Evolutionary conservation across 129 eudicot species (phyloP).

Genomic region (Smallanthus sonchifolius): DNA sequence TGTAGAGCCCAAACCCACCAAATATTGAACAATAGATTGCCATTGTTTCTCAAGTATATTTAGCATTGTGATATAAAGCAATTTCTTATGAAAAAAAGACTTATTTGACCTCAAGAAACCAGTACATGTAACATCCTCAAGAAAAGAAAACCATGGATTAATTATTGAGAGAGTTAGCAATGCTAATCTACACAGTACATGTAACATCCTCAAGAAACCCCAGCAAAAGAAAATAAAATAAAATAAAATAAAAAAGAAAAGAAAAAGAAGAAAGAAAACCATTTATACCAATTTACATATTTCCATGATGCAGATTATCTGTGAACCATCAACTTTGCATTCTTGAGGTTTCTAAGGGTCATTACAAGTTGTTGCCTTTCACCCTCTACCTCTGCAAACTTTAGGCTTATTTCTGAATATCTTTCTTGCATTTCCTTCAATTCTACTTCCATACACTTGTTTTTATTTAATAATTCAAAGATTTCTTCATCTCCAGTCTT

Average conservation of each 20-base stretch:
- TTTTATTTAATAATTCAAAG: constrained; percentile 39
- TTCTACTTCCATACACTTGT: constrained; percentile 69
- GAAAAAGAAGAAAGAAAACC: constrained; percentile 9
- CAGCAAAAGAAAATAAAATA: background rate
- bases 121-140: too few relatives aligned
- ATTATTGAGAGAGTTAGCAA: constrained; percentile 28
- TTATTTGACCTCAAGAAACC: too few relatives aligned
- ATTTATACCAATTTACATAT: constrained; percentile 46
- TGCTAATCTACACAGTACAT: constrained; percentile 27
- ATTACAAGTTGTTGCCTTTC: constrained; percentile 90
- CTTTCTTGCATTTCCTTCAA: constrained; percentile 92
- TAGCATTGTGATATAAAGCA: too few relatives aligned
- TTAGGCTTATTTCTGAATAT: constrained; percentile 93
- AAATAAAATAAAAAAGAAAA: background rate
- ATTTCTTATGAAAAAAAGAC: too few relatives aligned
- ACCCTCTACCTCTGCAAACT: constrained; percentile 97
- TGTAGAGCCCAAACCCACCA: too few relatives aligned
- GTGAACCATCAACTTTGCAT: constrained; percentile 33
- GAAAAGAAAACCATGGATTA: too few relatives aligned
- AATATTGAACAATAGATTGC: too few relatives aligned
- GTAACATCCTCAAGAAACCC: constrained; percentile 12
- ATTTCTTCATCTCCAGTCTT: constrained; percentile 17
- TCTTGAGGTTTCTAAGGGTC: constrained; percentile 65
- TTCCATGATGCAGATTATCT: constrained; percentile 8
- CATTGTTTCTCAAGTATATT: too few relatives aligned